Conservation (phyloP, 371 early-diverging fungal genomes). For the Mortierella sp. region DNA sequence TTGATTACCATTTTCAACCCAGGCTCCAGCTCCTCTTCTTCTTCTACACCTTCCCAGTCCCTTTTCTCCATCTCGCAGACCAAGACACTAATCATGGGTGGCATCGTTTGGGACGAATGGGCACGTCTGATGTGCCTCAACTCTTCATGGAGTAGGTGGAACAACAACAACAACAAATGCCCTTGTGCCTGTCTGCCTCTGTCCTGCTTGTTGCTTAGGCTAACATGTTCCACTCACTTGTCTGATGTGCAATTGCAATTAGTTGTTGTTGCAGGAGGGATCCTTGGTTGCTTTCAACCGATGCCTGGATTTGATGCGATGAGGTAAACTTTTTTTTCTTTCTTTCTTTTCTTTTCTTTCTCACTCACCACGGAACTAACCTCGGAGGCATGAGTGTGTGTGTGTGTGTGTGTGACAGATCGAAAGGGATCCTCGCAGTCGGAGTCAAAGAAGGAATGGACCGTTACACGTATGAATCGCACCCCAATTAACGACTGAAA, state of each 20-base stretch:
- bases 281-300: conserved; percentile 36
- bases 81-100: conserved; percentile 26
- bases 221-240: neutral
- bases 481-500: too few relatives aligned
- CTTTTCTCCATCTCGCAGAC: neutral
- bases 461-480: too few relatives aligned
- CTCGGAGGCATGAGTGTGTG: too few relatives aligned
- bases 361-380: neutral
- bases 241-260: conserved; percentile 3
- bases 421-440: too few relatives aligned
- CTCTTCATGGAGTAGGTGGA: conserved; percentile 32
- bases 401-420: too few relatives aligned
- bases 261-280: conserved; percentile 45
- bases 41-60: neutral
- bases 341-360: neutral
- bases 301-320: conserved; percentile 41
- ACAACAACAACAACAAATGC: conserved; percentile 6
- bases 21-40: neutral
- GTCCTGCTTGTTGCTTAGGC: neutral
- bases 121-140: conserved; percentile 42
- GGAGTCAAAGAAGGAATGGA: too few relatives aligned
- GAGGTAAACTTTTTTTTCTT: conserved; percentile 19
- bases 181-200: neutral
- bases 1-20: too few relatives aligned
- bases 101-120: conserved; percentile 51